These are phyloP conservation scores for Pseudogymnoascus sp. DNA, from an alignment of 2,329 filamentous ascomycete genomes.

Conservation along the genomic window DNA sequence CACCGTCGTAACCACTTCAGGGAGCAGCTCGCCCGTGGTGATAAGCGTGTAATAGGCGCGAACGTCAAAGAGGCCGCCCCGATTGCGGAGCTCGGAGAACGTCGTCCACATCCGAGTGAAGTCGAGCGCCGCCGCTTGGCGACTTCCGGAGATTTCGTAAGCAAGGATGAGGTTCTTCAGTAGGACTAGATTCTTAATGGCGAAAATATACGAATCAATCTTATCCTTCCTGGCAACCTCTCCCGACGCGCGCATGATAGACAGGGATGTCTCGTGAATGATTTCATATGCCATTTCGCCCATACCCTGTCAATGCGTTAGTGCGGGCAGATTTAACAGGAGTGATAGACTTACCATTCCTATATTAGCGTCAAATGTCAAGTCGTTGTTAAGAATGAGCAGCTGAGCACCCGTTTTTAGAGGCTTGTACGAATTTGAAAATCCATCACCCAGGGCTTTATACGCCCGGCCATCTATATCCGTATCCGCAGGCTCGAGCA, in stretches of 20 bases:
- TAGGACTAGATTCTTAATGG: conserved; percentile 88
- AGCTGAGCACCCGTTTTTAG: conserved; percentile 14
- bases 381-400: conserved; percentile 12
- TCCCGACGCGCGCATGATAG: conserved; percentile 68
- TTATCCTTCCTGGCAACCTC: conserved; percentile 66
- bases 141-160: conserved; percentile 76
- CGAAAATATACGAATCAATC: conserved; percentile 79
- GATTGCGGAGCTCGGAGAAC: conserved; percentile 39
- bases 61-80: conserved; percentile 46
- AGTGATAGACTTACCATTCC: conserved; percentile 18
- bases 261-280: conserved; percentile 81
- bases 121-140: conserved; percentile 47
- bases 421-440: conserved; percentile 12
- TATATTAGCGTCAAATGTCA: conserved; percentile 11
- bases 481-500: conserved; percentile 7
- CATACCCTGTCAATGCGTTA: conserved; percentile 20
- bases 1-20: conserved; percentile 32
- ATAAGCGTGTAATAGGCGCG: conserved; percentile 38
- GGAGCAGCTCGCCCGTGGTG: conserved; percentile 30
- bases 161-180: conserved; percentile 94
- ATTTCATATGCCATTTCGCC: conserved; percentile 66
- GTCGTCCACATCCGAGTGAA: conserved; percentile 60
- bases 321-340: background rate
- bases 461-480: conserved; percentile 11
- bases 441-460: conserved; percentile 10